Conservation (phyloP, 2,329 filamentous ascomycete genomes). For the Calonectria hongkongensis region DNA sequence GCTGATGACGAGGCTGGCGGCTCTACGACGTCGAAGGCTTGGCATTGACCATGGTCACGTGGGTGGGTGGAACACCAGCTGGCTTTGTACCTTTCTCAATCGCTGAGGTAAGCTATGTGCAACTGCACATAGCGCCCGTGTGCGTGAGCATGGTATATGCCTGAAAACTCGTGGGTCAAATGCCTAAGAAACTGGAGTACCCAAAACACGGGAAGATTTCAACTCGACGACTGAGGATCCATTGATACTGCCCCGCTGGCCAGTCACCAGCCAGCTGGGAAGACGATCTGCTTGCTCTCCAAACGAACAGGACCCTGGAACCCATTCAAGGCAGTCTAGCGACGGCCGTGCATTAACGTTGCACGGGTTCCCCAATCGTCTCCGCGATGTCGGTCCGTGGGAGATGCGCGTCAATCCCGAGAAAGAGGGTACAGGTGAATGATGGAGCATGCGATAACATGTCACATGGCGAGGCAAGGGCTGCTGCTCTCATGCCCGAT, state of each 20-base stretch:
- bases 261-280: conserved; percentile 16
- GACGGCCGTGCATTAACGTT: conserved; percentile 30
- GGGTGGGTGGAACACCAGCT: neutral
- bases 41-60: conserved; percentile 47
- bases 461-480: neutral
- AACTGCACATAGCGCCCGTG: neutral
- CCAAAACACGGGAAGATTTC: conserved; percentile 23
- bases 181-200: neutral
- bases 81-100: neutral
- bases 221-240: conserved; percentile 27
- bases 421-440: neutral
- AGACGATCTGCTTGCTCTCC: conserved; percentile 17
- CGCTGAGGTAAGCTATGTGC: neutral
- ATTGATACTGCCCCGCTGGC: conserved; percentile 26
- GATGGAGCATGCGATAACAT: neutral
- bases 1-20: conserved; percentile 56
- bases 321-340: conserved; percentile 13
- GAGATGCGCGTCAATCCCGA: conserved; percentile 12
- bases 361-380: conserved; percentile 8
- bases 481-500: neutral
- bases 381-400: conserved; percentile 23
- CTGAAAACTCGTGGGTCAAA: conserved; percentile 25
- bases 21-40: conserved; percentile 30
- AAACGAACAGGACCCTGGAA: conserved; percentile 39
- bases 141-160: conserved; percentile 24